Percentiles rank a stretch among this genome's conserved stretches.
These are phyloP conservation scores for Fusarium setosum DNA, from an alignment of 2,329 filamentous ascomycete genomes.

Conservation along the genomic window DNA sequence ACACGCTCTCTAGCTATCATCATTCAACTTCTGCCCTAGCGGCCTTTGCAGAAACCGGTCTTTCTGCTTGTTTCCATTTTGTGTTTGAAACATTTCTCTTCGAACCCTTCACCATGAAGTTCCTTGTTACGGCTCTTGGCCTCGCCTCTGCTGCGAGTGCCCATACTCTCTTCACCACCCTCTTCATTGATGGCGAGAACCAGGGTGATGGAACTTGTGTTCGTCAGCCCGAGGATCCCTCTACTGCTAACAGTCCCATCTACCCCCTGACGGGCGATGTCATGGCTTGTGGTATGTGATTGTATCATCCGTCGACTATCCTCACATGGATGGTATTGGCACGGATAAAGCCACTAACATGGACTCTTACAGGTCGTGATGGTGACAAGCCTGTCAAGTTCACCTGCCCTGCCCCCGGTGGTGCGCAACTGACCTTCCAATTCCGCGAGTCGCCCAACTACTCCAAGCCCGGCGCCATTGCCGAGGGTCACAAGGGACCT, in stretches of 20 bases:
- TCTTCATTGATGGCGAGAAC: slow-evolving; percentile 69
- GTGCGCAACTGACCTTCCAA: slow-evolving; percentile 72
- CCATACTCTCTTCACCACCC: slow-evolving; percentile 73
- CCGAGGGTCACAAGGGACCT: slow-evolving; percentile 72
- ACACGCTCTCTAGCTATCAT: slow-evolving; percentile 16
- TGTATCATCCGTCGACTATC: not conserved
- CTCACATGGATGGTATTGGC: accelerated
- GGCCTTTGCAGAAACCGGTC: slow-evolving; percentile 39
- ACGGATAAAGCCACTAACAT: not conserved
- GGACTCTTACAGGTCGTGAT: slow-evolving; percentile 51
- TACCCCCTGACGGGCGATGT: slow-evolving; percentile 66
- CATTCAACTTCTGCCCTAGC: slow-evolving; percentile 30
- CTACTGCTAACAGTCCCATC: slow-evolving; percentile 68
- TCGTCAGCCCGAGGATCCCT: slow-evolving; percentile 69
- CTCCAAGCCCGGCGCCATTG: slow-evolving; percentile 65
- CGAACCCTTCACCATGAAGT: slow-evolving; percentile 53
- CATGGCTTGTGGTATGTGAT: slow-evolving; percentile 76
- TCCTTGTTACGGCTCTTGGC: slow-evolving; percentile 46
- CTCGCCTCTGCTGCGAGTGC: slow-evolving; percentile 56
- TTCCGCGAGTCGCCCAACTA: slow-evolving; percentile 72
- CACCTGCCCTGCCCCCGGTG: slow-evolving; percentile 61
- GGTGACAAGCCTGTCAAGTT: slow-evolving; percentile 59
- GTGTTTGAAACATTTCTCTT: not conserved
- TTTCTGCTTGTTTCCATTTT: slow-evolving; percentile 28
- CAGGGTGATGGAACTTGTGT: slow-evolving; percentile 80